Evolutionary conservation across 352 stramenopile genomes (phyloP), one percentile per base, ranked within the genome.

Genomic region (Phytopythium montanum): DNA sequence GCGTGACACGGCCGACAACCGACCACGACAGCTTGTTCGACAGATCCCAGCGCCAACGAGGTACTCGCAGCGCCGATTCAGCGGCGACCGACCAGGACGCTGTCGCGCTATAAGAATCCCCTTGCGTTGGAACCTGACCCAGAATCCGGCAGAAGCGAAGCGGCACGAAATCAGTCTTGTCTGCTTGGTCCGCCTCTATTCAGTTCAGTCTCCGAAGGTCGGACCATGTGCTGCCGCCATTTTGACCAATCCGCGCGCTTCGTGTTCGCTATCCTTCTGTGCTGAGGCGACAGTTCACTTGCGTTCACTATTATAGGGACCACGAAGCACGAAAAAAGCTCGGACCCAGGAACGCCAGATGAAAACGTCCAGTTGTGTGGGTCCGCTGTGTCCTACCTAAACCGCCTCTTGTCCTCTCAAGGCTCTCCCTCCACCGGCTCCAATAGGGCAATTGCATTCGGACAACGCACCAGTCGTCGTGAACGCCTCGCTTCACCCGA

Each of bases 281-380:
- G 3, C 42, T 49, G 42, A 29, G 25, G 2, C 42, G 19, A 46
- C 39, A 46, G 25, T 21, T 25, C 19, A 46, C 39, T 46, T 26
- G 39, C 4, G 5, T n/a, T 25, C 39, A 46, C 39, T 46, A 46
- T 46, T 18, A 5, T 46, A n/a, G 18, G 18, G 16, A 23, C 14
- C 16, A 12, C 9, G 9, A 5, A 8, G 39, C n/a, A 46, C 25
- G 39, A 26, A 54, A 31, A 54, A 39, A 36, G 13, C 48, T 12
- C 26, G 5, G 12, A 34, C 19, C 25, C 48, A 34, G 26, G n/a
- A 13, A 34, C 48, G 48, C 26, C 48, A 54, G 48, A 26, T 39
- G 26, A 28, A 19, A 46, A 26, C 51, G 51, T 56, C 51, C 14
- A 2, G 51, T 56, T 45, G 51, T 56, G 33, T 56, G n/a, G 31